Evolutionary conservation across 345 rosid genomes (phyloP).

Genomic region (Hevea brasiliensis): DNA sequence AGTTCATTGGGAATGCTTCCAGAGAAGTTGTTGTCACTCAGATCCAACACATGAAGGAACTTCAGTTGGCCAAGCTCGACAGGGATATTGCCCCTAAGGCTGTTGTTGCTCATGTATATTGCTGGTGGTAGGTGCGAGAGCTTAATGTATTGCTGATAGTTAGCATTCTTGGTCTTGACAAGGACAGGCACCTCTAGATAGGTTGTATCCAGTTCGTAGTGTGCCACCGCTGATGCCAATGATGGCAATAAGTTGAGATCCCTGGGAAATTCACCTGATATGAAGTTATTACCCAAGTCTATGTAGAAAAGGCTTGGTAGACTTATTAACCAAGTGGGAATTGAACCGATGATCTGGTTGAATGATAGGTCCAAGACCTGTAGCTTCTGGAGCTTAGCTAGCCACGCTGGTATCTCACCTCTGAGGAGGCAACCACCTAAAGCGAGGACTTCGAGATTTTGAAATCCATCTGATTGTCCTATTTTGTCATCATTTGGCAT

Average conservation of each 20-base stretch:
- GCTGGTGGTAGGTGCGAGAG: constrained; percentile 77
- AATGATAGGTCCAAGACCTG: constrained; percentile 71
- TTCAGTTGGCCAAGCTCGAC: constrained; percentile 56
- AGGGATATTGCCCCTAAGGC: constrained; percentile 66
- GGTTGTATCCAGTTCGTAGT: constrained; percentile 39
- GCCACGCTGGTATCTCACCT: constrained; percentile 69
- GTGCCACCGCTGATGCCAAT: constrained; percentile 43
- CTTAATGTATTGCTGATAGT: constrained; percentile 67
- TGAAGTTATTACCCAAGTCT: constrained; percentile 62
- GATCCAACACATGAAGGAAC: constrained; percentile 63
- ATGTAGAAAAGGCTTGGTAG: constrained; percentile 66
- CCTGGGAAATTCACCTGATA: constrained; percentile 66
- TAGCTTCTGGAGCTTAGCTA: constrained; percentile 48
- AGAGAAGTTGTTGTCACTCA: constrained; percentile 48
- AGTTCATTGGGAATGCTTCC: constrained; percentile 72
- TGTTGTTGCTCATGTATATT: constrained; percentile 59
- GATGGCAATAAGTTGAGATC: constrained; percentile 46
- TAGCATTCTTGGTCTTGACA: constrained; percentile 59
- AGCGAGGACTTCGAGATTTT: constrained; percentile 59
- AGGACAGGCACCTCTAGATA: constrained; percentile 76
- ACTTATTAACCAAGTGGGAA: constrained; percentile 73
- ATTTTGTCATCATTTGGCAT: constrained; percentile 45
- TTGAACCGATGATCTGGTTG: constrained; percentile 53
- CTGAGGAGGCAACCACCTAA: constrained; percentile 62
- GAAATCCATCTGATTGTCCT: constrained; percentile 49